Base-by-base conservation (phyloP, 345 rosid species). In the Camelina laxa region DNA sequence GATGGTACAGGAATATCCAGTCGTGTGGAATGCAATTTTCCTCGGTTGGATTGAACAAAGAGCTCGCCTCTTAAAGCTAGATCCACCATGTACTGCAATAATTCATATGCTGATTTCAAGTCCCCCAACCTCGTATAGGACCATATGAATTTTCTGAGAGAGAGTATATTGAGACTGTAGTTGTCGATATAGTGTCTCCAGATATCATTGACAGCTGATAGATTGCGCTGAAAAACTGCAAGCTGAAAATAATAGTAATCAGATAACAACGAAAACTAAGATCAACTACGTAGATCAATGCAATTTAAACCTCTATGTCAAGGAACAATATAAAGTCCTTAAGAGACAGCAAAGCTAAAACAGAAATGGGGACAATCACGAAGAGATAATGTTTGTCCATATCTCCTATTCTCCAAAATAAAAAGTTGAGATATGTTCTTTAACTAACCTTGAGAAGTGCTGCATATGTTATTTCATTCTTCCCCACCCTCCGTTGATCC, bases 401-500 rank as follows among this genome's bases (percentile, higher is more conserved):
- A 50, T 73, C n/a, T 60, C 60, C 9, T 49, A 51, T 21, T 2
- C 50, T 49, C 70, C 45, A 51, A 33, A 64, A 16, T 6, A n/a
- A 4, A 21, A 5, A 61, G 49, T 72, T 50, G 33, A 65, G 10
- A 60, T 42, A 45, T 42, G 66, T 45, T 33, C 10, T 48, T 27
- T 39, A 38, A 77, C 87, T 73, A 68, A 91, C 97, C 92, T 91
- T 82, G 60, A 91, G 97, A 77, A 91, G 95, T 75, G 81, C 84
- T 27, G 66, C 30, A 76, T 91, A 90, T 49, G 98, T 94, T 65
- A 53, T 74, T 75, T 86, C 93, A 73, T 88, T 83, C 88, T 84
- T 94, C 69, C 93, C 97, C 17, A 84, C 82, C 82, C 74, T 78
- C 72, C 69, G 75, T 3, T 15, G 77, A 68, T 87, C 96, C 98